These are phyloP conservation scores for Tolypocladium ophioglossoides DNA, from an alignment of 2,329 filamentous ascomycete genomes.

Conservation along the genomic window DNA sequence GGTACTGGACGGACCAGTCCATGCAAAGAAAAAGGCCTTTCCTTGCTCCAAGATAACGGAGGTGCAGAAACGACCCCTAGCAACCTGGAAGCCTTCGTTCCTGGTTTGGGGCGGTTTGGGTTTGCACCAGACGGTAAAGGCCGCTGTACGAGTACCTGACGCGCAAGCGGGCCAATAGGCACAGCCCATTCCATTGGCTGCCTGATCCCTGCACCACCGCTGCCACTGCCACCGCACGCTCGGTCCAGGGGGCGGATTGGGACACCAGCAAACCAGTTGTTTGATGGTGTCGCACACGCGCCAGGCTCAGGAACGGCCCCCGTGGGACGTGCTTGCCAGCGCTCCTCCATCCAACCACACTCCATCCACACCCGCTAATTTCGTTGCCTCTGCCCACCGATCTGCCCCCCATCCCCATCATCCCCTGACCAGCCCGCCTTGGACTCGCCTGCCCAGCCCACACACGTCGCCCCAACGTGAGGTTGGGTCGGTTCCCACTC, in stretches of 20 bases:
- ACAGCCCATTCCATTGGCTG: constrained; percentile 4
- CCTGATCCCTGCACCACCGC: neutral
- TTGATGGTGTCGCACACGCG: neutral
- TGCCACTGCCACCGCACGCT: neutral
- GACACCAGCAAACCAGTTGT: neutral
- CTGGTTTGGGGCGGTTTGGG: neutral
- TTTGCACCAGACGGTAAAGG: neutral
- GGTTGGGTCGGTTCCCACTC: neutral
- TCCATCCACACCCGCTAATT: neutral
- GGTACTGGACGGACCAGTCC: neutral
- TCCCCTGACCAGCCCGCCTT: neutral
- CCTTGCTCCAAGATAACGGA: neutral
- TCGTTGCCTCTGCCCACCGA: constrained; percentile 1
- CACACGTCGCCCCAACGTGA: neutral
- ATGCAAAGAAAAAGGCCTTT: neutral
- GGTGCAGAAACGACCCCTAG: neutral
- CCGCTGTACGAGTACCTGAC: neutral
- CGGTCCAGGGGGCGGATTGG: neutral
- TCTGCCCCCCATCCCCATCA: neutral
- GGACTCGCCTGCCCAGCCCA: neutral
- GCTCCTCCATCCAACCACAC: neutral
- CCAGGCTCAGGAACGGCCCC: neutral
- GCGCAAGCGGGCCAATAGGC: constrained; percentile 2
- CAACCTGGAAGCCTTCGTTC: too few species aligned
- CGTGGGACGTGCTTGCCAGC: neutral